These are phyloP conservation scores for Agrostemma githago DNA, from an alignment of 148 eudicot genomes.

Conservation along the genomic window DNA sequence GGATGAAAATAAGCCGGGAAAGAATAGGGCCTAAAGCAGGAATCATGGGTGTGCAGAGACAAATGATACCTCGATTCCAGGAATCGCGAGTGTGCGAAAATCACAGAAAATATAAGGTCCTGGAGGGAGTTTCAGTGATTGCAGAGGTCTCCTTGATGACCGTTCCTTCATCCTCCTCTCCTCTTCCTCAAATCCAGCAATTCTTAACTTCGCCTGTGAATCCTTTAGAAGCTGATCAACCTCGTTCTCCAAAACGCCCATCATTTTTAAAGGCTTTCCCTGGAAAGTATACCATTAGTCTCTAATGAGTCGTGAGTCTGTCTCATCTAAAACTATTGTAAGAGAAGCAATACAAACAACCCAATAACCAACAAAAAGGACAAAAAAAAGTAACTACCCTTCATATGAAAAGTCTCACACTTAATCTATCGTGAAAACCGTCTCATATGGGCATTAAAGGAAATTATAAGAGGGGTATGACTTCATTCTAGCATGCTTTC, in stretches of 20 bases:
- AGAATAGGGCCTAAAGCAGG: no score
- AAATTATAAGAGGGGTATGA: no score
- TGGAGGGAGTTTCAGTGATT: constrained; percentile 61
- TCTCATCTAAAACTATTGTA: no score
- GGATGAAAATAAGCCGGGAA: no score
- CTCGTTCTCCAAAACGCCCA: constrained; percentile 76
- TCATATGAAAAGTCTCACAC: no score
- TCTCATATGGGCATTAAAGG: no score
- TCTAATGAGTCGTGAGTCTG: no score
- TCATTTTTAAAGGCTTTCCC: constrained; percentile 80
- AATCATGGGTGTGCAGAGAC: background rate
- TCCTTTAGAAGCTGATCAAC: constrained; percentile 58
- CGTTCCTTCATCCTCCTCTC: constrained; percentile 70
- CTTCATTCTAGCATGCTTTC: no score
- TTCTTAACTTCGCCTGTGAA: constrained; percentile 59
- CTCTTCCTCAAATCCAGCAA: constrained; percentile 94
- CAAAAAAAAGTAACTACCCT: no score
- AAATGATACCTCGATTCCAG: constrained; percentile 62
- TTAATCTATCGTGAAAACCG: no score
- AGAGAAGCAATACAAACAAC: no score
- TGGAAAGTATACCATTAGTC: constrained; percentile 25
- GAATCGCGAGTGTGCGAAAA: constrained; percentile 76
- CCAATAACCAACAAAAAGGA: no score
- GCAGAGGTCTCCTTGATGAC: constrained; percentile 27
- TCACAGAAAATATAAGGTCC: constrained; percentile 77